Percentiles rank a stretch among this genome's conserved stretches.
These are phyloP conservation scores for Solanum megistacrolobum DNA, from an alignment of 257 asterid species.

Conservation along the genomic window DNA sequence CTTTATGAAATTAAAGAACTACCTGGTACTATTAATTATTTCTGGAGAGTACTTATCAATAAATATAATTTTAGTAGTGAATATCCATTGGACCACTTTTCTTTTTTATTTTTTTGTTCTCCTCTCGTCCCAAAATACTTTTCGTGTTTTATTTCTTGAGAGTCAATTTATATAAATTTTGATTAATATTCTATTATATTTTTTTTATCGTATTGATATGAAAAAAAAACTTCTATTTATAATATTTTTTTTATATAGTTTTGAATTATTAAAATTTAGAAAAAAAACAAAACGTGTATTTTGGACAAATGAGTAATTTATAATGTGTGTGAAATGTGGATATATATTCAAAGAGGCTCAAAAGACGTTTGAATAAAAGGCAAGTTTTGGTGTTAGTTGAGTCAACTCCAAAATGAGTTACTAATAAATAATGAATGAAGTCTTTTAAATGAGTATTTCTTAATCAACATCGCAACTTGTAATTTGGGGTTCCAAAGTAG, in stretches of 20 bases:
- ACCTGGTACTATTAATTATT: neutral
- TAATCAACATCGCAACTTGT: constrained; percentile 1
- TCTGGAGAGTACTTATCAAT: neutral
- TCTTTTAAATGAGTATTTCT: neutral
- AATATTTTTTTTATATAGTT: neutral
- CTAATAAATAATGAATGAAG: neutral
- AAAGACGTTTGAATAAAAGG: neutral
- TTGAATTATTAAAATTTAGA: neutral
- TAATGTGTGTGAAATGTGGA: neutral
- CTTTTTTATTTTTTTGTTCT: neutral
- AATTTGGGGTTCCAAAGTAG: constrained; percentile 2
- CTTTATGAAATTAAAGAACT: neutral
- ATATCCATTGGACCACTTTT: neutral
- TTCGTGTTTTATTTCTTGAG: accelerated
- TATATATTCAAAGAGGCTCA: neutral
- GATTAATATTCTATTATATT: neutral
- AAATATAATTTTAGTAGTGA: neutral
- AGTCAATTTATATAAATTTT: neutral
- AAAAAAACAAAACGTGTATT: neutral
- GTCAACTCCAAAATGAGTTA: constrained; percentile 4
- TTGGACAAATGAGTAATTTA: neutral
- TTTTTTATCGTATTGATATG: neutral
- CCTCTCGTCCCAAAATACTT: neutral
- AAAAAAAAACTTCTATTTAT: neutral
- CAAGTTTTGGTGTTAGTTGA: neutral